Evolutionary conservation across 805 yeast genomes (phyloP), one percentile per base, ranked within the genome.

Genomic region (Yarrowia phangngaensis): DNA sequence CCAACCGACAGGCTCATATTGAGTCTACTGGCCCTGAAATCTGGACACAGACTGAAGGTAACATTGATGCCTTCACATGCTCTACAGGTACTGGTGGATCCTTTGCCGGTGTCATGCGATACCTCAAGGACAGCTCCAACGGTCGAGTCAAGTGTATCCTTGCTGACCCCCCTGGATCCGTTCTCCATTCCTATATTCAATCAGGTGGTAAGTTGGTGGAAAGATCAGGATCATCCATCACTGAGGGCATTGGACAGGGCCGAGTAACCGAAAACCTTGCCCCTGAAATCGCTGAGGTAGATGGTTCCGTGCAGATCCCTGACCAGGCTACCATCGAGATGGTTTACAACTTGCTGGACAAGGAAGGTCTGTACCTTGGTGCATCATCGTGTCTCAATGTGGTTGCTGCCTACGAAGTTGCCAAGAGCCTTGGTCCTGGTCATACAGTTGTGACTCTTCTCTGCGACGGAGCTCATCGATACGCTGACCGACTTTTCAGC

Each of bases 221-320:
- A 32, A 76, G 88, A 59, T 72, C 75, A 1, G 97, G 97, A 22
- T 78, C 86, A 3, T 83, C 95, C 0, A 87, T 89, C 65, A 89
- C 96, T 20, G 97, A 89, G 68, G 97, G 97, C 23, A 87, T 89
- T 67, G 97, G 97, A 20, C 97, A 89, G 67, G 95, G 95, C 36
- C 75, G 97, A 58, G 82, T 89, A 58, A 89, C 96, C 5, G 82
- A 76, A 54, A 89, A 89, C 64, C 72, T 89, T 64, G 71, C 71
- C 13, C 83, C 78, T 33, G 95, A 86, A 54, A 68, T 87, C 20
- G 81, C 73, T 7, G 64, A 80, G 23, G 72, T 86, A 27, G 96
- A 89, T 61, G 95, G 82, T 57, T 94, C 96, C 1, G 65, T 84
- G 40, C 74, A 76, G 55, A 78, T 89, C 46, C 77, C 88, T 2